A percentile compares a stretch with the other conserved stretches of the same genome.
phyloP scores from a whole-genome alignment of 2,329 filamentous ascomycete genomes.

The Exutisphaerella laricina region DNA sequence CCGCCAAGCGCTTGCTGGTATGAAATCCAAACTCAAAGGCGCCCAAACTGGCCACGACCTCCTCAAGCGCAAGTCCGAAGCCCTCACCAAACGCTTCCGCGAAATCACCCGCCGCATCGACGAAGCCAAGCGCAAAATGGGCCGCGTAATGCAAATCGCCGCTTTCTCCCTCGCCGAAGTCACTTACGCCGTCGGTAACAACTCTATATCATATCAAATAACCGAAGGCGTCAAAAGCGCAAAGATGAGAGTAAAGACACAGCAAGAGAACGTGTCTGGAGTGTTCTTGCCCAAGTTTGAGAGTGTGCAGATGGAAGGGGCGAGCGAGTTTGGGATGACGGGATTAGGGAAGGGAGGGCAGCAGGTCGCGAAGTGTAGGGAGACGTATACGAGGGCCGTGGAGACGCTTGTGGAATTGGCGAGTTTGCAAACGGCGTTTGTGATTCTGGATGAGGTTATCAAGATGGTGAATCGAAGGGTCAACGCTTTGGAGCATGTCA shows the following conservation, averaged over 20 bases:
- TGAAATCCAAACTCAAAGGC: constrained; percentile 97
- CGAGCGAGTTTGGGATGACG: constrained; percentile 93
- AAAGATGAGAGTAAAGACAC: constrained; percentile 85
- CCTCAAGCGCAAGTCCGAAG: constrained; percentile 96
- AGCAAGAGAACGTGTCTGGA: constrained; percentile 97
- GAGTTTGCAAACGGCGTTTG: constrained; percentile 94
- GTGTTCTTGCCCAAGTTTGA: constrained; percentile 92
- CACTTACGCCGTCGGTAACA: constrained; percentile 90
- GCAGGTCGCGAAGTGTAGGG: constrained; percentile 88
- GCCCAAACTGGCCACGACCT: constrained; percentile 75
- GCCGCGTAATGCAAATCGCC: constrained; percentile 97
- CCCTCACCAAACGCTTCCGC: constrained; percentile 74
- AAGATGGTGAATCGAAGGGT: constrained; percentile 98
- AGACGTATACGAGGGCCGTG: constrained; percentile 93
- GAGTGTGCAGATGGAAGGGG: constrained; percentile 75
- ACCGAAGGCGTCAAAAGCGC: constrained; percentile 93
- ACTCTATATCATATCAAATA: constrained; percentile 86
- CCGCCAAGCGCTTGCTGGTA: constrained; percentile 89
- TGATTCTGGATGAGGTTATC: constrained; percentile 97
- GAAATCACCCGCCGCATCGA: constrained; percentile 97
- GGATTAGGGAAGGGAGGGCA: constrained; percentile 95
- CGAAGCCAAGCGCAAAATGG: constrained; percentile 99
- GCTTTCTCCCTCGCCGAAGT: constrained; percentile 97
- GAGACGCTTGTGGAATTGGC: constrained; percentile 94
- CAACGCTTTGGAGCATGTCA: constrained; percentile 53